Evolutionary conservation across 176 grass and related monocot species (phyloP), one percentile per base, ranked within the genome.

Genomic region (Musa schizocarpa): DNA sequence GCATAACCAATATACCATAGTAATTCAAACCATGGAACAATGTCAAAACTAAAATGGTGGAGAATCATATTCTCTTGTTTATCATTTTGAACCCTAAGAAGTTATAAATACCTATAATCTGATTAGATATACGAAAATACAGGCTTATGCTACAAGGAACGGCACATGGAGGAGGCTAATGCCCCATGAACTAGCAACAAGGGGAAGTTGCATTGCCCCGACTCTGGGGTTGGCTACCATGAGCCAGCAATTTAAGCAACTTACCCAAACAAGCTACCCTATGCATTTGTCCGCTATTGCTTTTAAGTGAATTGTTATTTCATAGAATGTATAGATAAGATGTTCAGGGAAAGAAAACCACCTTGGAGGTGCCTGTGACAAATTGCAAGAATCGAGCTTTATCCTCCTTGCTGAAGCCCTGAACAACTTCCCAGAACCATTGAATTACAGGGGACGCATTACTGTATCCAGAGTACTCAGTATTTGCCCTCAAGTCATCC

Each of bases 361-460:
- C 96, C 96, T 99, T 99, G 56, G 96, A 99, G 73, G 96, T 99
- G 72, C 96, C 96, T 54, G 96, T 99, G 26, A 99, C 96, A 24
- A 99, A 99, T 81, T 99, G 96, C 55, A 99, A 86, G 79, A 94
- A 99, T 62, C 88, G 86, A 79, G 96, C 96, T 92, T 94, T 99
- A 74, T 94, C 96, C 82, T 99, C 96, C 81, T 99, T 95, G 79
- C 88, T 99, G 73, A 99, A 89, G 16, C 83, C 86, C 80, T 94
- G 96, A 72, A 99, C 88, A 20, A 95, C 88, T 85, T 95, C 96
- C 96, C 96, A 99, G 76, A 99, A 99, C 96, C 96, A 99, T 53
- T 99, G 96, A 82, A 92, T 94, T 12, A 99, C 96, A 29, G 91
- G 88, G 59, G 91, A 94, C 52, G 86, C 96, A 82, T 90, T 99